phyloP scores from a whole-genome alignment of 805 yeast species.

The Scheffersomyces ergatensis region DNA sequence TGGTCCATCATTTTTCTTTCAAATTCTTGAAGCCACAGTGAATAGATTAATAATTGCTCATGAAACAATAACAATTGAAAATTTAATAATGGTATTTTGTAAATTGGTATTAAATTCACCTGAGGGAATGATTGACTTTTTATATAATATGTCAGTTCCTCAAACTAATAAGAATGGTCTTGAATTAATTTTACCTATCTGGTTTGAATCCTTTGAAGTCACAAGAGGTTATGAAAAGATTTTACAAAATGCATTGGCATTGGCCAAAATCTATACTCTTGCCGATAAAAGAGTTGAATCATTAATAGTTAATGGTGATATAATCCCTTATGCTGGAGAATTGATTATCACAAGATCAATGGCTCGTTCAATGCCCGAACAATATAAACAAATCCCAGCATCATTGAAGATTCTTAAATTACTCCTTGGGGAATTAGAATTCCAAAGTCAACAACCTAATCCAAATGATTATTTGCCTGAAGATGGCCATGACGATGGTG shows the following conservation, averaged over 20 bases:
- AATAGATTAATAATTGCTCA: slow-evolving; percentile 62
- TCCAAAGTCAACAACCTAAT: slow-evolving; percentile 56
- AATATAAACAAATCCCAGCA: slow-evolving; percentile 65
- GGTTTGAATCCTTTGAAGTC: slow-evolving; percentile 81
- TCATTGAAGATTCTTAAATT: slow-evolving; percentile 71
- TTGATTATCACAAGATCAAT: slow-evolving; percentile 83
- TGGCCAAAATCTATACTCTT: slow-evolving; percentile 63
- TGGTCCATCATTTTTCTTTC: slow-evolving; percentile 40
- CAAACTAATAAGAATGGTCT: slow-evolving; percentile 39
- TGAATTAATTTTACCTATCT: slow-evolving; percentile 61
- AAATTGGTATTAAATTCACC: slow-evolving; percentile 65
- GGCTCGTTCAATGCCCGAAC: slow-evolving; percentile 63
- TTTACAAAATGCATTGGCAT: slow-evolving; percentile 63
- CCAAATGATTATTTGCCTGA: slow-evolving; percentile 33
- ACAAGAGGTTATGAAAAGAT: slow-evolving; percentile 78
- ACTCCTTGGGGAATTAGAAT: slow-evolving; percentile 64
- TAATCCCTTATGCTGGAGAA: slow-evolving; percentile 58
- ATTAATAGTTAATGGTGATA: slow-evolving; percentile 73
- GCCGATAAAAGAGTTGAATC: slow-evolving; percentile 50
- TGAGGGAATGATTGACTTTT: slow-evolving; percentile 58
- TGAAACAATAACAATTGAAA: slow-evolving; percentile 73
- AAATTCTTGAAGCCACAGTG: slow-evolving; percentile 73
- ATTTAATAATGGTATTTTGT: slow-evolving; percentile 73
- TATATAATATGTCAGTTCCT: slow-evolving; percentile 29
- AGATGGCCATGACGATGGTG: slow-evolving; percentile 31